Evolutionary conservation across 2,329 filamentous ascomycete species (phyloP).

Genomic region (Alternaria sp.): DNA sequence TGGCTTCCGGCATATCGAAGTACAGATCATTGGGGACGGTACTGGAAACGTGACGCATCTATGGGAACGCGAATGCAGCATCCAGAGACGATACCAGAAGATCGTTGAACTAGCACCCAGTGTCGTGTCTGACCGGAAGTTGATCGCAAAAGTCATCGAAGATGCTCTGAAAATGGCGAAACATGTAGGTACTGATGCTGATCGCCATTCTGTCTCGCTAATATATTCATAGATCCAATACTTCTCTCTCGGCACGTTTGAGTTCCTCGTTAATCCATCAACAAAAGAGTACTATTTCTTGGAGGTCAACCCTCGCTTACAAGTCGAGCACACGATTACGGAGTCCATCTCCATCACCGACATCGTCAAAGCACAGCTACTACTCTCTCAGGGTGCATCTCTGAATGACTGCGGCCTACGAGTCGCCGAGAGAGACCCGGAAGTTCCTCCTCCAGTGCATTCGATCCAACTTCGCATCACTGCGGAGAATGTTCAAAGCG

Average conservation of each 20-base stretch:
- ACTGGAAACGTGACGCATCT: conserved; percentile 60
- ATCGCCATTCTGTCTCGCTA: not conserved
- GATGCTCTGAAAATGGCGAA: conserved; percentile 61
- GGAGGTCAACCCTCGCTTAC: conserved; percentile 66
- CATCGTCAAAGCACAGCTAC: conserved; percentile 62
- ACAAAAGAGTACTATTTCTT: conserved; percentile 63
- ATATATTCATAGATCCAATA: conserved; percentile 55
- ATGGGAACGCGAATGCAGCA: conserved; percentile 67
- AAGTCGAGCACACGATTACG: conserved; percentile 68
- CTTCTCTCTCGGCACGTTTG: conserved; percentile 67
- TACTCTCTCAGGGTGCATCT: conserved; percentile 59
- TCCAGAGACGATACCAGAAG: conserved; percentile 67
- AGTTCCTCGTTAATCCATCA: conserved; percentile 64
- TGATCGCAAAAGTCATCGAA: conserved; percentile 59
- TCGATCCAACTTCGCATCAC: conserved; percentile 66
- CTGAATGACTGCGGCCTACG: conserved; percentile 47
- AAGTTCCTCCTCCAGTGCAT: conserved; percentile 47
- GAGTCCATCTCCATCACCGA: conserved; percentile 62
- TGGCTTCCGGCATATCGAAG: conserved; percentile 66
- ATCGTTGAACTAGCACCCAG: conserved; percentile 65
- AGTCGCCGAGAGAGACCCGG: conserved; percentile 33
- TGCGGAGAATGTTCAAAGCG: conserved; percentile 60
- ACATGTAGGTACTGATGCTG: conserved; percentile 39
- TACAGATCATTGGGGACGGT: conserved; percentile 66
- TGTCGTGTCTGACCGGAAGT: conserved; percentile 52